phyloP scores from a whole-genome alignment of 768 basidiomycete species.

The Mycena pura region DNA sequence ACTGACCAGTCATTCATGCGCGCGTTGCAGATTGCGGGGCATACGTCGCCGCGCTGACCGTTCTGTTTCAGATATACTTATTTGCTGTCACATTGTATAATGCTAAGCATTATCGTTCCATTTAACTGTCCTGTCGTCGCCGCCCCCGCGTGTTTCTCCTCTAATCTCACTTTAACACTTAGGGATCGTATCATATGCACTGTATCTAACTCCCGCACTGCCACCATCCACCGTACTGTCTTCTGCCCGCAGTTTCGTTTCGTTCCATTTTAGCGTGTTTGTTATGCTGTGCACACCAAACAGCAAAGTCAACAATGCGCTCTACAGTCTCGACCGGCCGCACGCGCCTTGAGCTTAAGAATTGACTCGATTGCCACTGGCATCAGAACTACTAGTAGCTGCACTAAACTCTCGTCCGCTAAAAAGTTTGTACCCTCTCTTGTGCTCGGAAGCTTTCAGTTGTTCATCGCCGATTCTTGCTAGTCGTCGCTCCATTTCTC shows the following conservation, averaged over 20 bases:
- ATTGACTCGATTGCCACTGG: too few relatives aligned
- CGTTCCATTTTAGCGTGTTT: conserved; percentile 8
- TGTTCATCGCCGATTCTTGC: too few relatives aligned
- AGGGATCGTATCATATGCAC: not conserved
- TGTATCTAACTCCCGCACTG: not conserved
- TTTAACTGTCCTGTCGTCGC: not conserved
- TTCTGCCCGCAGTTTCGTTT: not conserved
- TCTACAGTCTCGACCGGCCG: too few relatives aligned
- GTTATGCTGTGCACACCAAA: not conserved
- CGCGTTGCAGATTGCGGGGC: conserved; percentile 40
- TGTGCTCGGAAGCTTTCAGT: too few relatives aligned
- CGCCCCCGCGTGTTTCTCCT: not conserved
- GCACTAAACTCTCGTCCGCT: too few relatives aligned
- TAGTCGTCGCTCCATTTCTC: too few relatives aligned
- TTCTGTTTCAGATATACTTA: not conserved
- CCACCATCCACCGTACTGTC: conserved; percentile 6
- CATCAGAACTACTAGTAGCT: too few relatives aligned
- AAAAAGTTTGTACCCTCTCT: too few relatives aligned
- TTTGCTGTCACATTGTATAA: conserved; percentile 18
- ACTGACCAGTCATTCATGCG: conserved; percentile 60
- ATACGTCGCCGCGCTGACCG: conserved; percentile 10
- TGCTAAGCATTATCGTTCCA: too few relatives aligned
- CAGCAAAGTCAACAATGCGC: too few relatives aligned
- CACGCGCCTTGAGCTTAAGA: too few relatives aligned
- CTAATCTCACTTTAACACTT: not conserved